Evolutionary conservation across 2,329 filamentous ascomycete genomes (phyloP), one percentile per base, ranked within the genome.

Genomic region (Xylariaceae sp.): DNA sequence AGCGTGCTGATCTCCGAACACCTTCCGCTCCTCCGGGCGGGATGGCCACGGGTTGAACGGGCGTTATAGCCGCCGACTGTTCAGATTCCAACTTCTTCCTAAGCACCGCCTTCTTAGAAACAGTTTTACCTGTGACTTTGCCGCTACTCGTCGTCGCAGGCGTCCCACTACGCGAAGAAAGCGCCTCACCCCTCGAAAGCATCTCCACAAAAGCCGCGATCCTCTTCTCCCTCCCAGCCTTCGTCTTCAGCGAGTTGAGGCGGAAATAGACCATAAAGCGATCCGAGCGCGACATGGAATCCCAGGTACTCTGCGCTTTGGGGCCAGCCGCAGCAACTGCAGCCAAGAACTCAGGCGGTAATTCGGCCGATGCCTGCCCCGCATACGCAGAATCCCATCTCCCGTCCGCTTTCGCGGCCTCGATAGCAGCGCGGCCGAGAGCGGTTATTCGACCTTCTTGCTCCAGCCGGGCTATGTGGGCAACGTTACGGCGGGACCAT

Each of bases 401-500:
- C 0, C 83, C 82, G 60, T 85, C 80, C 0, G 68, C 71, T 65
- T 77, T 80, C 0, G 81, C 82, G 0, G 76, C 73, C 5, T 82
- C 76, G 2, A 85, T 72, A 41, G 77, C 78, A 0, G 68, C 72
- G 41, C 74, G 62, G 0, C 81, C 81, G 0, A 75, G 66, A 0
- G 71, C 70, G 0, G 69, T 68, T 76, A 85, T 82, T 1, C 75
- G 72, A 0, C 76, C 78, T 6, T 74, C 68, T 0, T 66, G 64
- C 1, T 72, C 66, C 2, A 86, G 67, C 4, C 61, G 62, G 0
- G 69, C 72, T 5, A 83, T 73, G 12, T 80, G 77, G 7, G 69
- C 70, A 2, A 84, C 79, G 60, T 86, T 86, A 42, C 80, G 78
- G 56, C 76, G 73, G 2, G 81, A 85, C 82, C 82, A 85, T 5